Evolutionary conservation across 805 yeast species (phyloP).

Genomic region (Candida palmyrensis): DNA sequence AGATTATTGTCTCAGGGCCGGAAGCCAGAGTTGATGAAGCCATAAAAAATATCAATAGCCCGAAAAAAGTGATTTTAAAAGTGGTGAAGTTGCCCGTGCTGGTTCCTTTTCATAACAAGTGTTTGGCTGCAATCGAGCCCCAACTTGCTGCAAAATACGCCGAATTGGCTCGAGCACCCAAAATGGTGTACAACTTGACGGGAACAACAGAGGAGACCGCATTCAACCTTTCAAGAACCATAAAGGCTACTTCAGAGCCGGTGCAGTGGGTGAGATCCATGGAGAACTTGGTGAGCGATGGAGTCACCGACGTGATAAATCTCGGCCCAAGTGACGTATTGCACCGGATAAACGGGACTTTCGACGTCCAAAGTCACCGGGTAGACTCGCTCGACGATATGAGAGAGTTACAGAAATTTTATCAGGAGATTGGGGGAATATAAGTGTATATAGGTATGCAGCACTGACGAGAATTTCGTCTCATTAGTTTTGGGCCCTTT

Average conservation of each 20-base stretch:
- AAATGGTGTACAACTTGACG: constrained; percentile 35
- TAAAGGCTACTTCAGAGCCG: constrained; percentile 37
- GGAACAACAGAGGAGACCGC: constrained; percentile 15
- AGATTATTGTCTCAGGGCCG: constrained; percentile 43
- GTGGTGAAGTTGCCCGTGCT: constrained; percentile 35
- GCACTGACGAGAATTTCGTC: background rate
- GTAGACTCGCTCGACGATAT: constrained; percentile 6
- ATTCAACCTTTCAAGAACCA: constrained; percentile 20
- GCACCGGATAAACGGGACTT: constrained; percentile 17
- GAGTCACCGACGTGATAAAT: constrained; percentile 19
- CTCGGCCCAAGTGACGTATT: constrained; percentile 38
- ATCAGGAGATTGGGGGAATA: too few species aligned
- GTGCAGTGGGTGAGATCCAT: constrained; percentile 40
- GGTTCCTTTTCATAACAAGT: constrained; percentile 47
- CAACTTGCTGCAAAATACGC: constrained; percentile 15
- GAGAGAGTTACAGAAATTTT: background rate
- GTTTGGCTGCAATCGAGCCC: constrained; percentile 33
- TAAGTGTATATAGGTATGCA: background rate
- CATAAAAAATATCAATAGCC: constrained; percentile 10
- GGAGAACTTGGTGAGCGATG: constrained; percentile 12
- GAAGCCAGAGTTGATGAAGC: constrained; percentile 16
- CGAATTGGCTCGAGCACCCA: constrained; percentile 16
- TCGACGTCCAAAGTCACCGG: constrained; percentile 7
- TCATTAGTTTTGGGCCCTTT: background rate
- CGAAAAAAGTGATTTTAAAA: constrained; percentile 18